A percentile compares a stretch with the other conserved stretches of the same genome.
These are phyloP conservation scores for Salix brachista DNA, from an alignment of 345 rosid genomes.

Conservation along the genomic window DNA sequence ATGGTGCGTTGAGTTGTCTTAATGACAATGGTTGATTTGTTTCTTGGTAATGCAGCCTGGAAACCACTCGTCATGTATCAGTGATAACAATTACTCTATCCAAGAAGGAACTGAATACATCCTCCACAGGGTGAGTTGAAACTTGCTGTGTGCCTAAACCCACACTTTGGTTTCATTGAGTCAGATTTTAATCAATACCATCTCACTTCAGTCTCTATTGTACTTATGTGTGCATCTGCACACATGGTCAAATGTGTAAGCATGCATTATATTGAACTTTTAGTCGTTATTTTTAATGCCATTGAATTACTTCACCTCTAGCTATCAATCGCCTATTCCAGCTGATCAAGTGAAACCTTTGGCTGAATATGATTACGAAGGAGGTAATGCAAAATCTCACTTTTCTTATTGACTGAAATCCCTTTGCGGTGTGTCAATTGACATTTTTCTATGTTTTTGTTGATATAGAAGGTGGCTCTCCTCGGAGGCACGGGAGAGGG, in stretches of 20 bases:
- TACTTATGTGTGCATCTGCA: not conserved
- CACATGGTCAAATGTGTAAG: not conserved
- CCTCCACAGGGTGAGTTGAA: constrained; percentile 27
- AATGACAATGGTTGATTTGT: not conserved
- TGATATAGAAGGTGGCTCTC: constrained; percentile 21
- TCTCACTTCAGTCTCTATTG: not conserved
- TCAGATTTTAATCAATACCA: not conserved
- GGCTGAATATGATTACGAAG: constrained; percentile 23
- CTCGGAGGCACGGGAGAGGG: constrained; percentile 13
- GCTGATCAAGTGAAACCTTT: constrained; percentile 32
- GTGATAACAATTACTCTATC: constrained; percentile 32
- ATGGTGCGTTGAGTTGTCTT: not conserved
- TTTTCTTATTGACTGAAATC: not conserved
- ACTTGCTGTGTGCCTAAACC: not conserved
- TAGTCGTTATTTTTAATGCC: not conserved
- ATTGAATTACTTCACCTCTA: not conserved
- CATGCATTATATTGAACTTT: not conserved
- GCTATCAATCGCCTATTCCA: constrained; percentile 36
- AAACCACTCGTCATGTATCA: constrained; percentile 37
- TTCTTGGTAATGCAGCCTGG: constrained; percentile 20
- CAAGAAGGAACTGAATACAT: constrained; percentile 23
- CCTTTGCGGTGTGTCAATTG: not conserved
- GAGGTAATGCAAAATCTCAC: constrained; percentile 16
- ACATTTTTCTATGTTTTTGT: not conserved
- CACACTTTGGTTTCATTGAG: not conserved